Evolutionary conservation across 345 rosid genomes (phyloP).

Genomic region (Camelina sativa): DNA sequence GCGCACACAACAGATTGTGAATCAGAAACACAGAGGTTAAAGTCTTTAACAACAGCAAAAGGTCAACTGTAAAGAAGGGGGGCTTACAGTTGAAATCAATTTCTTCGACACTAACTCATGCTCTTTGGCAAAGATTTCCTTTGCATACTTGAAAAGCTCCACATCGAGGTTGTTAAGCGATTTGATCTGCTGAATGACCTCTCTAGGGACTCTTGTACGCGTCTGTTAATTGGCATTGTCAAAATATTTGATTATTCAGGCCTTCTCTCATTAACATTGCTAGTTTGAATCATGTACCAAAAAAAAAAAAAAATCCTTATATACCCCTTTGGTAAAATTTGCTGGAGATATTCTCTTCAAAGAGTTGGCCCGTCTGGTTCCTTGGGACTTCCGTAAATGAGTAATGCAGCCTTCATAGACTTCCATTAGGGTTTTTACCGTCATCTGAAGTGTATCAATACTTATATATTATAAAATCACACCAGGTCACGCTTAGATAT

Average conservation of each 20-base stretch:
- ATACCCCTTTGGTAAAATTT: constrained; percentile 86
- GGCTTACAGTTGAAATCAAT: constrained; percentile 38
- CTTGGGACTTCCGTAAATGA: constrained; percentile 63
- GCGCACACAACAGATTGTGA: constrained; percentile 1
- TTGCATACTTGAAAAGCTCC: constrained; percentile 84
- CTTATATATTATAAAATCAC: constrained; percentile 7
- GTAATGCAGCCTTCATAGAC: constrained; percentile 76
- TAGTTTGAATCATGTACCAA: neutral
- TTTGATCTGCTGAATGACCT: constrained; percentile 64
- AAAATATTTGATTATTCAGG: constrained; percentile 16
- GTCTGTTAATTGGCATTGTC: constrained; percentile 53
- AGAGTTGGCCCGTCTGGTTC: constrained; percentile 64
- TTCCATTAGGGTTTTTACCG: constrained; percentile 66
- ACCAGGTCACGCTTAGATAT: neutral
- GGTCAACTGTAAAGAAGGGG: neutral
- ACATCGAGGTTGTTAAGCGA: constrained; percentile 81
- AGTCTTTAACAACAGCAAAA: constrained; percentile 4
- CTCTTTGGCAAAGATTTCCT: constrained; percentile 68
- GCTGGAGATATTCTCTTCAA: constrained; percentile 83
- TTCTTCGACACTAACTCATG: constrained; percentile 44
- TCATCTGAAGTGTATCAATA: constrained; percentile 56
- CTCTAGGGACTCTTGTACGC: constrained; percentile 58
- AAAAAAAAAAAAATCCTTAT: neutral
- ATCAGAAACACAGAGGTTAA: neutral
- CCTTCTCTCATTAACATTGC: constrained; percentile 4